phyloP scores from a whole-genome alignment of 495 filamentous ascomycete genomes.

The Podospora fimiseda region DNA sequence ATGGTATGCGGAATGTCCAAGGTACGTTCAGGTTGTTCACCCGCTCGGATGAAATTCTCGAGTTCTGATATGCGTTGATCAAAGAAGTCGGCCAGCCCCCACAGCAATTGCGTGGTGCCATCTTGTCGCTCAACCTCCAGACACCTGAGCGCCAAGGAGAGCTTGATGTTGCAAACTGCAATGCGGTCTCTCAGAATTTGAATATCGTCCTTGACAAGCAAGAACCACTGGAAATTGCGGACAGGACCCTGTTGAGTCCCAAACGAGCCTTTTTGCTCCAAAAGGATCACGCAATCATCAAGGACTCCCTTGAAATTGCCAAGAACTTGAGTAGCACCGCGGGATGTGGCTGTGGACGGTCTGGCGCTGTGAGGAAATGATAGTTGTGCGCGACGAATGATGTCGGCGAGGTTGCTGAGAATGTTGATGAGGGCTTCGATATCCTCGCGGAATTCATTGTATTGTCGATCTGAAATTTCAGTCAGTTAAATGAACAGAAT shows the following conservation, averaged over 20 bases:
- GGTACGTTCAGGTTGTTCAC: background rate
- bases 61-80: background rate
- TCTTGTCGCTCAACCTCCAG: conserved; percentile 7
- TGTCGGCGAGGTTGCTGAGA: background rate
- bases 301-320: conserved; percentile 5
- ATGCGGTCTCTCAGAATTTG: conserved; percentile 15
- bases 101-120: conserved; percentile 2
- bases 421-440: background rate
- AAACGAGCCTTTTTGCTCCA: background rate
- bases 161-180: conserved; percentile 11
- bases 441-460: conserved; percentile 7
- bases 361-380: background rate
- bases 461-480: conserved; percentile 7
- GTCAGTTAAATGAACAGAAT: background rate
- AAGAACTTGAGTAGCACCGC: background rate
- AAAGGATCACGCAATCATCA: conserved; percentile 6
- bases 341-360: background rate
- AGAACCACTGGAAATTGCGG: conserved; percentile 10
- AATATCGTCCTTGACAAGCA: conserved; percentile 15
- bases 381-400: background rate
- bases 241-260: conserved; percentile 1
- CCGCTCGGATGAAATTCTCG: background rate
- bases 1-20: conserved; percentile 2
- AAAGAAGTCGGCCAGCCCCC: background rate
- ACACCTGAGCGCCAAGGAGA: conserved; percentile 1